phyloP scores from a whole-genome alignment of 768 basidiomycete species.

The Phylloporus sp. region DNA sequence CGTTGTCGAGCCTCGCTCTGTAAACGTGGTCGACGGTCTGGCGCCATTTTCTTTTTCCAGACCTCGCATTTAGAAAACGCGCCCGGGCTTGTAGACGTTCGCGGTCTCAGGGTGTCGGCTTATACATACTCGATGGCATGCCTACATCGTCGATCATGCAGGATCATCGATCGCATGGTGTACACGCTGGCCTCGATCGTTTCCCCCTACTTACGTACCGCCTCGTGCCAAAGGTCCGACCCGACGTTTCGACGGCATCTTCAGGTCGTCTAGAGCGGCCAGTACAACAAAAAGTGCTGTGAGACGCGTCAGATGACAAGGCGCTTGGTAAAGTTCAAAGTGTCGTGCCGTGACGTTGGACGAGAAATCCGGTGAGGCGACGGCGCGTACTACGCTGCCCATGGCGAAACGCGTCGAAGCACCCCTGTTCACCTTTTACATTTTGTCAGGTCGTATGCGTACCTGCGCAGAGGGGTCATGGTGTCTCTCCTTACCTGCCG shows the following conservation, averaged over 20 bases:
- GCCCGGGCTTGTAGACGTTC: background rate
- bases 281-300: too few species aligned
- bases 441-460: too few species aligned
- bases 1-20: background rate
- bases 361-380: too few species aligned
- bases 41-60: background rate
- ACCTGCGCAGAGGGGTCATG: too few species aligned
- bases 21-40: background rate
- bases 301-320: too few species aligned
- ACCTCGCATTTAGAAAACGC: background rate
- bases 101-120: background rate
- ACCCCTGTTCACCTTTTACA: too few species aligned
- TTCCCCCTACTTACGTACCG: background rate
- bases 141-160: background rate
- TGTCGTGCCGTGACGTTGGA: too few species aligned
- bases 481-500: too few species aligned
- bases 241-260: background rate
- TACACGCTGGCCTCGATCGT: background rate
- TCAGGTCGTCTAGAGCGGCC: background rate
- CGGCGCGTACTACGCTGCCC: too few species aligned
- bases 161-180: background rate
- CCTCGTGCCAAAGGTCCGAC: background rate
- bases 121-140: background rate
- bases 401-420: too few species aligned
- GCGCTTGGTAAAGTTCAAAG: too few species aligned